These are phyloP conservation scores for Hericium rajendrae DNA, from an alignment of 768 basidiomycete genomes.

Conservation along the genomic window DNA sequence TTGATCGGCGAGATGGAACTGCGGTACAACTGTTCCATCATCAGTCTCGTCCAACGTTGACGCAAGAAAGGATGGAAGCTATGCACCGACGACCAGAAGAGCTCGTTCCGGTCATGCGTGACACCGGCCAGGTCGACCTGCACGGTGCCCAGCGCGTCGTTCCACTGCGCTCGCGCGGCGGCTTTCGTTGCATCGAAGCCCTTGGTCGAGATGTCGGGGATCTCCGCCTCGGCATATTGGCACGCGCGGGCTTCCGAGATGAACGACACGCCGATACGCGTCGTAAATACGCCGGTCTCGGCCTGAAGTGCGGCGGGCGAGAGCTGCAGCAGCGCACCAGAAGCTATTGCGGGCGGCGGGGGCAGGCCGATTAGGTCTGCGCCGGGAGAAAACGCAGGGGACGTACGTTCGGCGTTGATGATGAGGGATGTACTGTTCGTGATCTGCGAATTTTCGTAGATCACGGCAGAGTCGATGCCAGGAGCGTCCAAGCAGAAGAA, in stretches of 20 bases:
- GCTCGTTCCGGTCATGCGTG: constrained; percentile 35
- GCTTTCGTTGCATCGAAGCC: constrained; percentile 41
- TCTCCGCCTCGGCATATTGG: constrained; percentile 49
- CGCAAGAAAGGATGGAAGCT: too few relatives aligned
- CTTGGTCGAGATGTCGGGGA: constrained; percentile 50
- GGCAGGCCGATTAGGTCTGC: too few relatives aligned
- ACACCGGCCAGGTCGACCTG: constrained; percentile 35
- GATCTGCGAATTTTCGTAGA: not conserved
- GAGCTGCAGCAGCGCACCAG: not conserved
- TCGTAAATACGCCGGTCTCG: constrained; percentile 37
- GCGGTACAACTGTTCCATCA: not conserved
- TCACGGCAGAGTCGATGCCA: not conserved
- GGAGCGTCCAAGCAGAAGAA: not conserved
- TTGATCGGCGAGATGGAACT: not conserved
- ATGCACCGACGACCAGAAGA: constrained; percentile 15
- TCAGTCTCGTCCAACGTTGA: too few relatives aligned
- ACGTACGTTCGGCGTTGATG: not conserved
- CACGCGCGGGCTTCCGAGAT: constrained; percentile 55
- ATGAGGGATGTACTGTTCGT: not conserved
- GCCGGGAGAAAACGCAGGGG: too few relatives aligned
- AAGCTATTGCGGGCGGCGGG: too few relatives aligned
- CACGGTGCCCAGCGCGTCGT: constrained; percentile 44
- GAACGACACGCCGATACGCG: constrained; percentile 56
- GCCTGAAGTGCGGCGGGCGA: not conserved
- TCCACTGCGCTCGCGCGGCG: constrained; percentile 41